Evolutionary conservation across 345 rosid genomes (phyloP).

Genomic region (Hibiscus mutabilis): DNA sequence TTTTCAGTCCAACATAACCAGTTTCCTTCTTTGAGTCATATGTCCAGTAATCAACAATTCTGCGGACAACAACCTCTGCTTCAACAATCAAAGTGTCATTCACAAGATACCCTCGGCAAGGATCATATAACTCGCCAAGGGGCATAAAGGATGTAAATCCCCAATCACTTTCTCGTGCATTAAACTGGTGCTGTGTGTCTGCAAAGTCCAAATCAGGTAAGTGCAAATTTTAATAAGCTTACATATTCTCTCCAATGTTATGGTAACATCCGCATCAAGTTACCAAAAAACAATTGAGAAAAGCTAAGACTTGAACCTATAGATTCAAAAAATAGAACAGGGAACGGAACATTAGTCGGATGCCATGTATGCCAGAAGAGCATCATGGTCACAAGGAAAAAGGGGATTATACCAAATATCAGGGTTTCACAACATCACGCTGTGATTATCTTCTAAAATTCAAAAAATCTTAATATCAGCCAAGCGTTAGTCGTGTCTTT

Average conservation of each 20-base stretch:
- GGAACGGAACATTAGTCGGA: not conserved
- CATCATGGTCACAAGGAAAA: not conserved
- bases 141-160: slow-evolving; percentile 95
- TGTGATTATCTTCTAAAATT: not conserved
- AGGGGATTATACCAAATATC: not conserved
- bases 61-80: slow-evolving; percentile 87
- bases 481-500: not conserved
- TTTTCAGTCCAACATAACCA: slow-evolving; percentile 94
- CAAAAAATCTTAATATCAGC: not conserved
- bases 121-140: slow-evolving; percentile 86
- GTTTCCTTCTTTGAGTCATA: slow-evolving; percentile 96
- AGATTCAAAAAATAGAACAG: not conserved
- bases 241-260: not conserved
- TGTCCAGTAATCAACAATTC: slow-evolving; percentile 73
- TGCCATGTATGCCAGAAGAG: not conserved
- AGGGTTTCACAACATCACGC: not conserved
- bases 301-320: not conserved
- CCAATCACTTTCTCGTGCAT: slow-evolving; percentile 92
- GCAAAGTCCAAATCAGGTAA: slow-evolving; percentile 20
- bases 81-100: slow-evolving; percentile 72
- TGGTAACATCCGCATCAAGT: not conserved
- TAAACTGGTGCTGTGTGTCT: slow-evolving; percentile 94
- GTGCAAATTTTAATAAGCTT: not conserved
- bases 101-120: slow-evolving; percentile 69
- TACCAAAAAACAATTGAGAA: not conserved